Evolutionary conservation across 257 asterid species (phyloP), one percentile per base, ranked within the genome.

Genomic region (Agastache rugosa): DNA sequence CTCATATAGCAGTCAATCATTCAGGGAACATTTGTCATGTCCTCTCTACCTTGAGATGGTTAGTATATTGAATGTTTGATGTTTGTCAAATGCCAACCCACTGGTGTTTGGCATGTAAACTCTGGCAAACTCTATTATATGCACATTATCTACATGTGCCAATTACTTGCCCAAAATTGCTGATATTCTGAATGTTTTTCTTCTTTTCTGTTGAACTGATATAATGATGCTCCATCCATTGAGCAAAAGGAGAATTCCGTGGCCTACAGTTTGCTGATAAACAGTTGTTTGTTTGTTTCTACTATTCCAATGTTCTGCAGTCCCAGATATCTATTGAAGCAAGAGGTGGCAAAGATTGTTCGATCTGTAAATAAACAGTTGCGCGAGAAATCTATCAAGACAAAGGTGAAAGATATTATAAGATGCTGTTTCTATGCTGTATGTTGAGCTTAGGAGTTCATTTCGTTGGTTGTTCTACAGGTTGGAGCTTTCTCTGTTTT

Each of bases 401-500:
- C 99, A 70, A 95, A 89, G 99, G 99, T 95, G 25, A 74, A 50
- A 35, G 35, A 35, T 59, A 37, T 53, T 42, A 61, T 50, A 45
- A 66, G 51, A 69, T 71, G 73, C 39, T 56, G 54, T 60, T 31
- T 48, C 73, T 62, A 4, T 67, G 70, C 51, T 77, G 34, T 61
- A 42, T 56, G 19, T 64, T 20, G 17, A 39, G 79, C 69, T 59
- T 71, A 54, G 39, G 62, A 61, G 20, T 67, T 67, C 48, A 62
- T 53, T 61, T 27, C 35, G 63, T 37, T 75, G 35, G 55, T 76
- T 75, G 67, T 71, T 77, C 69, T 71, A 42, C 87, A 95, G 99
- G 98, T 95, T 73, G 99, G 99, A 71, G 98, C 96, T 17, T 95
- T 95, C 86, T 91, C 97, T 12, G 96, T 95, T 76, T 77, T 95